Evolutionary conservation across 2,329 filamentous ascomycete species (phyloP), one percentile per base, ranked within the genome.

Genomic region (Neofusicoccum cordaticola): DNA sequence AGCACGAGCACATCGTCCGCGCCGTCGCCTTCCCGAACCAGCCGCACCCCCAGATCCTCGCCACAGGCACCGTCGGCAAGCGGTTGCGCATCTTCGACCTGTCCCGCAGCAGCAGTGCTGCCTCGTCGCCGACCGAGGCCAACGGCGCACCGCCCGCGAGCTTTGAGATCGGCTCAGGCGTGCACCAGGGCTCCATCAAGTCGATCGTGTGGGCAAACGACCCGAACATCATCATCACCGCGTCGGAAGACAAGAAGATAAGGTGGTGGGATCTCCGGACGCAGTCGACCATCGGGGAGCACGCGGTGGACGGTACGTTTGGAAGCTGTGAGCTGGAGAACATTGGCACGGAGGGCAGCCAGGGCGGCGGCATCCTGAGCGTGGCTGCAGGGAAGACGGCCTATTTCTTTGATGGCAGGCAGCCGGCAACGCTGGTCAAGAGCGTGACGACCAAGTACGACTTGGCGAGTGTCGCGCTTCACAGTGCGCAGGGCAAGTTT

Each of bases 51-150:
- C 88, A 84, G 67, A 82, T 96, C 64, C 83, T 99, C 34, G 95
- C 94, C 5, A 98, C 95, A 0, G 95, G 94, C 39, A 95, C 95
- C 31, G 91, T 91, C 81, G 95, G 99, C 80, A 98, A 97, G 84
- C 97, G 95, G 79, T 85, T 99, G 61, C 91, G 94, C 62, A 90
- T 99, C 68, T 99, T 95, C 74, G 94, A 98, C 72, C 83, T 99
- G 15, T 87, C 87, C 15, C 86, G 88, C 66, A 82, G 85, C 62
- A 72, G 75, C 60, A 72, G 75, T 68, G 58, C 67, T 2, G 63
- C 70, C 51, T 68, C 70, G 12, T 70, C 70, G 45, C 66, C 68
- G 8, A 67, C 62, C n/a, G 56, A 67, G 41, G 69, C 72, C 9
- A 70, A 72, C 31, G 68, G 74, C 44, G 75, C 82, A 45, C 79